Evolutionary conservation across 2,329 filamentous ascomycete genomes (phyloP).

Genomic region (Cercospora brassicicola): DNA sequence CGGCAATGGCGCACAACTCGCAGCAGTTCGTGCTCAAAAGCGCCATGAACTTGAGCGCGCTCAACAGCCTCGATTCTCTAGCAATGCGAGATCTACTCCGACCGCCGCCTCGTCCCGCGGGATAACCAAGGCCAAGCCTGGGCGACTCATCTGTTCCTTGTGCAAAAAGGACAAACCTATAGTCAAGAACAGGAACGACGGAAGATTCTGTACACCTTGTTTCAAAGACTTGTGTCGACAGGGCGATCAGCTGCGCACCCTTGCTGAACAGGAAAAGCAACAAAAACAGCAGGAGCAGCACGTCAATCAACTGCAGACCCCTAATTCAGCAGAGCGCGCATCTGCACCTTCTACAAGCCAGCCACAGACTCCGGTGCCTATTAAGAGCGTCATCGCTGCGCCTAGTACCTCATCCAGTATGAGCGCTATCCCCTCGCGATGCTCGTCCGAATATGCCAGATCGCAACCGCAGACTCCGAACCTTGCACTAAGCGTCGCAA

Average conservation of each 20-base stretch:
- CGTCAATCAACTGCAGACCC: neutral
- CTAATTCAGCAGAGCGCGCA: neutral
- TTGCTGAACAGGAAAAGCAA: neutral
- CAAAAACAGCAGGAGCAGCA: neutral
- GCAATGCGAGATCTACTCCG: neutral
- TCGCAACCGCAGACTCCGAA: neutral
- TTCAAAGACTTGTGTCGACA: constrained; percentile 1
- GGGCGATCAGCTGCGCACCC: neutral
- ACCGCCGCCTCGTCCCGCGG: neutral
- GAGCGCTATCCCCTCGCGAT: neutral
- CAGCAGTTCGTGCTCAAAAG: neutral
- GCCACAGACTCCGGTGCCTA: neutral
- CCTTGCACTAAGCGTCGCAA: neutral
- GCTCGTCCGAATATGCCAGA: neutral
- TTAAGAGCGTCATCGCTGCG: neutral
- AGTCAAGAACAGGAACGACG: constrained; percentile 11
- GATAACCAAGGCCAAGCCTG: neutral
- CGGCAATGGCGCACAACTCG: neutral
- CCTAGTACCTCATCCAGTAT: neutral
- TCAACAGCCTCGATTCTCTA: neutral
- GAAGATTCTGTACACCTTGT: constrained; percentile 17
- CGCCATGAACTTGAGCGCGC: neutral
- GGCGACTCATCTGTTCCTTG: constrained; percentile 9
- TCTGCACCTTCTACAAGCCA: neutral
- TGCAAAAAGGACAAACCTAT: constrained; percentile 18